A percentile compares a stretch with the other conserved stretches of the same genome.
These are phyloP conservation scores for Backusella morwellensis DNA, from an alignment of 192 early-diverging fungal species.

Conservation along the genomic window DNA sequence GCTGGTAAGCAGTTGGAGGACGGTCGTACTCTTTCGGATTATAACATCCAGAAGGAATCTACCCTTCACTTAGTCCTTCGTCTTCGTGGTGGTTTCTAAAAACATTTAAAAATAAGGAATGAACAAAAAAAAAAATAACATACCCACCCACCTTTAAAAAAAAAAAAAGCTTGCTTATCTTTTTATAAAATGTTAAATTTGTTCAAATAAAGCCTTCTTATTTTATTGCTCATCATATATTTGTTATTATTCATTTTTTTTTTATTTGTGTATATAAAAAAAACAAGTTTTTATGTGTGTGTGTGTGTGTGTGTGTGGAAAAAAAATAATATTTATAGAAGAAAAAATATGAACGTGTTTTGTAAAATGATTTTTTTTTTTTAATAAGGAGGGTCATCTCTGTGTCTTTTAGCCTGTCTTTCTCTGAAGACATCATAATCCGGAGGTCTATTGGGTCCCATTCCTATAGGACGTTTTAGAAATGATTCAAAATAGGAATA, in stretches of 20 bases:
- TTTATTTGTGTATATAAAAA: not conserved
- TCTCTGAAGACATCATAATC: constrained; percentile 54
- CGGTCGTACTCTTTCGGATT: constrained; percentile 67
- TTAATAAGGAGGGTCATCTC: constrained; percentile 34
- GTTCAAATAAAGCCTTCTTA: not conserved
- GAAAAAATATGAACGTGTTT: too few relatives aligned
- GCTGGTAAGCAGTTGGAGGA: constrained; percentile 84
- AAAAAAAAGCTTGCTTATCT: not conserved
- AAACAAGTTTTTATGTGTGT: not conserved
- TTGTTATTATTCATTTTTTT: not conserved
- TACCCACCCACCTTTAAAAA: not conserved
- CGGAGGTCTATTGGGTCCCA: constrained; percentile 54
- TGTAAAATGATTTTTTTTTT: not conserved
- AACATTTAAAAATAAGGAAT: not conserved
- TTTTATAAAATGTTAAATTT: not conserved
- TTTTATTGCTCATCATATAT: not conserved
- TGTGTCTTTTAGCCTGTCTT: constrained; percentile 41
- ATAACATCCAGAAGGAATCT: constrained; percentile 84
- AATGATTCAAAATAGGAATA: not conserved
- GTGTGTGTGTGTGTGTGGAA: not conserved
- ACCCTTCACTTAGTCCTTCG: constrained; percentile 76
- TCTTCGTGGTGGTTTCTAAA: constrained; percentile 74
- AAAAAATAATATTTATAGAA: not conserved
- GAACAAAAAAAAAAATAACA: too few relatives aligned
- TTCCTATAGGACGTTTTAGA: constrained; percentile 16